phyloP scores from a whole-genome alignment of 2,329 filamentous ascomycete genomes.

The Alternaria tenuissima region DNA sequence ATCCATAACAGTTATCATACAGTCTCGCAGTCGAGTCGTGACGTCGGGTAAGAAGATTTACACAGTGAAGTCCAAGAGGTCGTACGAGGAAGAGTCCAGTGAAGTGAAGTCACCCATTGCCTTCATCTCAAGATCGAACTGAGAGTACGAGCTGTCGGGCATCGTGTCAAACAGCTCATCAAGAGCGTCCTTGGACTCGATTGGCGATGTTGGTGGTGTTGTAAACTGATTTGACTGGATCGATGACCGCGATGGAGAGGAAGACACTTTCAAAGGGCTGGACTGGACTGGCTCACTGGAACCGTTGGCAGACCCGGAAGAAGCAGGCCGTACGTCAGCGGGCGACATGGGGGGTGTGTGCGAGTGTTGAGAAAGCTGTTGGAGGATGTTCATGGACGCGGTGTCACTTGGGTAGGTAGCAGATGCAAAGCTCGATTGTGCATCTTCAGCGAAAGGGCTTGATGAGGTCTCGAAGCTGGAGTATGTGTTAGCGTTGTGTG shows the following conservation, averaged over 20 bases:
- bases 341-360: conserved; percentile 52
- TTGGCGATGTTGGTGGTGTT: conserved; percentile 50
- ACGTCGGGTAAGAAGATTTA: conserved; percentile 21
- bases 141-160: conserved; percentile 44
- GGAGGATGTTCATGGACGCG: conserved; percentile 45
- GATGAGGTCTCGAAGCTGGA: conserved; percentile 43
- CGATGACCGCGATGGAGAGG: conserved; percentile 45
- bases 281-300: conserved; percentile 28
- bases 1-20: conserved; percentile 38
- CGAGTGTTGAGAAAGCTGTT: conserved; percentile 45
- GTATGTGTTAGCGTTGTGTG: conserved; percentile 22
- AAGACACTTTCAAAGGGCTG: conserved; percentile 39
- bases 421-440: conserved; percentile 38
- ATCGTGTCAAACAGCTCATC: conserved; percentile 46
- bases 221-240: conserved; percentile 49
- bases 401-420: conserved; percentile 42
- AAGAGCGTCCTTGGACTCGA: conserved; percentile 42
- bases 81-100: conserved; percentile 40
- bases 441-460: conserved; percentile 39
- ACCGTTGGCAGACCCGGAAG: conserved; percentile 33
- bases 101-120: conserved; percentile 48
- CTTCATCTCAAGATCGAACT: conserved; percentile 52
- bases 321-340: conserved; percentile 38
- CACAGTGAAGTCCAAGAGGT: conserved; percentile 47
- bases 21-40: conserved; percentile 22